These are phyloP conservation scores for Clausena lansium DNA, from an alignment of 345 rosid genomes.

Conservation along the genomic window DNA sequence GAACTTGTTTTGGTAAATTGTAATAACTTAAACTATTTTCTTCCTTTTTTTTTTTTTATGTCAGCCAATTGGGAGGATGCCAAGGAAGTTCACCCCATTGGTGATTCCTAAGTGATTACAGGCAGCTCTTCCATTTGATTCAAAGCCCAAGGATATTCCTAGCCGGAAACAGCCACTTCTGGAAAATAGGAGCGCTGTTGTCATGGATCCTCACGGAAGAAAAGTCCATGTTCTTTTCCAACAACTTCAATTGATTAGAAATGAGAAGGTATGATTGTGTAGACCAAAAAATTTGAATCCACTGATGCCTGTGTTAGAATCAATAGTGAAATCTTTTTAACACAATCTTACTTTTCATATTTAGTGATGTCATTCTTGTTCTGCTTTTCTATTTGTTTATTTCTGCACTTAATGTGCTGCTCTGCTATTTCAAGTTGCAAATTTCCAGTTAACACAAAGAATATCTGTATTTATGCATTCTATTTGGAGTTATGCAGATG, in stretches of 20 bases:
- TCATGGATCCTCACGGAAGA: conserved; percentile 66
- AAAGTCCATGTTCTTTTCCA: conserved; percentile 53
- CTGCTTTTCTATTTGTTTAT: no score
- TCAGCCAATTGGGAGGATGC: conserved; percentile 76
- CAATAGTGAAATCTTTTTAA: background rate
- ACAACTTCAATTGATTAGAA: conserved; percentile 52
- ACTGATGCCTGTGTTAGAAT: background rate
- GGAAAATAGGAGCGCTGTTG: conserved; percentile 70
- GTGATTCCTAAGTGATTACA: conserved; percentile 72
- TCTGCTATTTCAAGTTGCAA: background rate
- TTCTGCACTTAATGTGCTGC: no score
- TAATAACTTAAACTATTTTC: background rate
- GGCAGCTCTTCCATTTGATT: conserved; percentile 63
- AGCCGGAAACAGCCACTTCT: conserved; percentile 43
- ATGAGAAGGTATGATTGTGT: conserved; percentile 52
- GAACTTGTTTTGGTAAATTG: background rate
- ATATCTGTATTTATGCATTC: background rate
- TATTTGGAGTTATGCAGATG: conserved; percentile 37
- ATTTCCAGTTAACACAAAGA: background rate
- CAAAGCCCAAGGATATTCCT: conserved; percentile 78
- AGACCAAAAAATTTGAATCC: background rate
- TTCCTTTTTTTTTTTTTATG: conserved; percentile 10
- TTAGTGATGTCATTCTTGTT: background rate
- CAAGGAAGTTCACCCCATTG: conserved; percentile 70
- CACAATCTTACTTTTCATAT: background rate